Evolutionary conservation across 805 yeast genomes (phyloP), one percentile per base, ranked within the genome.

Genomic region (Lachancea waltii): DNA sequence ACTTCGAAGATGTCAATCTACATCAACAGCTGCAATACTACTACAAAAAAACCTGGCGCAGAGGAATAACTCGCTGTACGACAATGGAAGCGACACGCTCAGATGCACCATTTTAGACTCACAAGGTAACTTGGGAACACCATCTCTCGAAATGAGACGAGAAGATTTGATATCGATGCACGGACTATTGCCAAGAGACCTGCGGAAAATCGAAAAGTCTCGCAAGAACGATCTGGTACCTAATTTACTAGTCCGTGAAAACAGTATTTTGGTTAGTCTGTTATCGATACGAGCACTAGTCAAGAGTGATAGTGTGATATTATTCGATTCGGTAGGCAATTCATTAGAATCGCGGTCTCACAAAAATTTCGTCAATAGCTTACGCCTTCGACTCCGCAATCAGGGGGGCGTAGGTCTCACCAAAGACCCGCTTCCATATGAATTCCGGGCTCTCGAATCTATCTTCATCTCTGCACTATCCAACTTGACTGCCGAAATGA

Each of bases 371-470:
- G 43, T 54, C 5, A 46, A 41, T 11, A 54, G 50, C 38, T 40
- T 60, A 35, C 42, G 44, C 29, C 14, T 44, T 29, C 44, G 54
- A 31, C 43, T 58, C 23, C 43, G 47, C 14, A 53, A 53, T 23
- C 46, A 46, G 26, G 42, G 35, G 11, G 50, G 52, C n/a, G 40
- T 44, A 13, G 43, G 46, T 11, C 47, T 49, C 11, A 49, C 42
- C 15, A 48, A 41, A 23, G 57, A 56, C 36, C 50, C 71, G 4
- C 64, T 86, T 14, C 90, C 95, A 0, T 92, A 87, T 59, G 98
- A 92, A 54, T 79, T 89, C 53, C 67, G 95, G 33, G 98, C 97
- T 0, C 56, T 92, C 27, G 98, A 92, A 53, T 79, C 94, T 0
- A 82, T 92, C 7, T 72, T 92, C 45, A 77, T 85, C 21, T 80